Percentiles rank a stretch among this genome's conserved stretches.
Conservation (phyloP, 495 filamentous ascomycete genomes). For the Glonium stellatum region DNA sequence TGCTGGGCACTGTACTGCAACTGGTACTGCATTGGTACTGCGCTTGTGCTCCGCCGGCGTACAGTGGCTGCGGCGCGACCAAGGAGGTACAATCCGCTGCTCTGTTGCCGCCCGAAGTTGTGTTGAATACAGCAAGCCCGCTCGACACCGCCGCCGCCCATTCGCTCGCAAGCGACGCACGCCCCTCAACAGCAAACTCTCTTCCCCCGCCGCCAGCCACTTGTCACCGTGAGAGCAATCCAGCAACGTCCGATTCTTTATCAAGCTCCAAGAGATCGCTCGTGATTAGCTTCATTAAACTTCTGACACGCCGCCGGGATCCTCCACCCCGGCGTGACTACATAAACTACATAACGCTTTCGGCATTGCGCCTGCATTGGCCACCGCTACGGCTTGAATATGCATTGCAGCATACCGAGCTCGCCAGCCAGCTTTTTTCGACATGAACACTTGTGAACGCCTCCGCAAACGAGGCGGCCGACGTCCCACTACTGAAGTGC, state of each 20-base stretch:
- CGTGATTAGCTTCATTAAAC: background rate
- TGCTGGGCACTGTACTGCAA: too few relatives aligned
- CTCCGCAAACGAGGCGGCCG: background rate
- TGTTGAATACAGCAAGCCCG: background rate
- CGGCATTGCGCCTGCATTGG: background rate
- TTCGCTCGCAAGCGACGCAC: background rate
- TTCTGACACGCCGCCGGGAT: background rate
- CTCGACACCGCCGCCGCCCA: background rate
- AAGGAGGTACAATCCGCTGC: background rate
- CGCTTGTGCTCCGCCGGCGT: background rate
- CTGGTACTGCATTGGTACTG: too few relatives aligned
- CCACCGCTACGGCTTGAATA: background rate
- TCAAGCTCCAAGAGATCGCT: background rate
- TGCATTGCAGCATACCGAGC: background rate
- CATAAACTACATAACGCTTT: background rate
- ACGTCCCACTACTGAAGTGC: constrained; percentile 14
- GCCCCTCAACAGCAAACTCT: background rate
- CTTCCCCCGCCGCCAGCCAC: background rate
- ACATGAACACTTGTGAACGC: background rate
- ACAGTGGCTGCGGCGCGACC: background rate
- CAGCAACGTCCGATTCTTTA: background rate
- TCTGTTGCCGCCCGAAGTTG: background rate
- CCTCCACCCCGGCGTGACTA: background rate
- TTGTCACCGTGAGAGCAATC: background rate
- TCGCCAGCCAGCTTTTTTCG: background rate